Evolutionary conservation across 2,329 filamentous ascomycete genomes (phyloP).

Genomic region (Piedraia hortae): DNA sequence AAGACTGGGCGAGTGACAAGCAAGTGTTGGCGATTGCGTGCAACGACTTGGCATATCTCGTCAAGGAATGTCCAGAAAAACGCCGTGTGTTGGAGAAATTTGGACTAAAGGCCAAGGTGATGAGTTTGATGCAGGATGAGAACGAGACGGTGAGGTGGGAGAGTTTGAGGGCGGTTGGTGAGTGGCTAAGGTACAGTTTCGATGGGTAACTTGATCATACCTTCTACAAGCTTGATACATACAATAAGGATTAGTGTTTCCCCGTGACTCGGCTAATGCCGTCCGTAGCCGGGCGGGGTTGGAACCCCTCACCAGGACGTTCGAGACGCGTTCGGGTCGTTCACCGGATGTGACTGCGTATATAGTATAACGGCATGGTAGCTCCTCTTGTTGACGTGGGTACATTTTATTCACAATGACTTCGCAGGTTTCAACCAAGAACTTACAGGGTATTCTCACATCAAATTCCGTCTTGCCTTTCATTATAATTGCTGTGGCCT

Average conservation of each 20-base stretch:
- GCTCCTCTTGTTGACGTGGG: too few relatives aligned
- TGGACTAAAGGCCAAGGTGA: constrained; percentile 61
- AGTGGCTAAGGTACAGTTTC: constrained; percentile 47
- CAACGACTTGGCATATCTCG: constrained; percentile 69
- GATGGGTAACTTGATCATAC: constrained; percentile 13
- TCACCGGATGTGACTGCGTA: too few relatives aligned
- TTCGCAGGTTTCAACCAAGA: too few relatives aligned
- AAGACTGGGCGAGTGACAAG: constrained; percentile 65
- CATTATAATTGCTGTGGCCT: constrained; percentile 15
- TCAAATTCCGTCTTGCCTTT: constrained; percentile 18
- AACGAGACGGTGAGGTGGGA: constrained; percentile 85
- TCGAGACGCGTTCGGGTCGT: too few relatives aligned
- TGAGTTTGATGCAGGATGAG: constrained; percentile 76
- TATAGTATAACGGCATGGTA: too few relatives aligned
- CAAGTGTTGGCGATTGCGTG: constrained; percentile 74
- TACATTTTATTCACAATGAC: too few relatives aligned
- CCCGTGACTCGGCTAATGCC: too few relatives aligned
- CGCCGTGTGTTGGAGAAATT: constrained; percentile 53
- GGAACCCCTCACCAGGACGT: too few relatives aligned
- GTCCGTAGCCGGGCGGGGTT: too few relatives aligned
- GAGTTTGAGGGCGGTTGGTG: constrained; percentile 58
- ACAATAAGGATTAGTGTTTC: too few relatives aligned
- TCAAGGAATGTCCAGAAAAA: constrained; percentile 72
- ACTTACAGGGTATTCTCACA: too few relatives aligned
- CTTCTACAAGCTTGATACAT: too few relatives aligned